A percentile compares a stretch with the other conserved stretches of the same genome.
Evolutionary conservation across 768 basidiomycete genomes (phyloP).

Genomic region (Calocera viscosa): DNA sequence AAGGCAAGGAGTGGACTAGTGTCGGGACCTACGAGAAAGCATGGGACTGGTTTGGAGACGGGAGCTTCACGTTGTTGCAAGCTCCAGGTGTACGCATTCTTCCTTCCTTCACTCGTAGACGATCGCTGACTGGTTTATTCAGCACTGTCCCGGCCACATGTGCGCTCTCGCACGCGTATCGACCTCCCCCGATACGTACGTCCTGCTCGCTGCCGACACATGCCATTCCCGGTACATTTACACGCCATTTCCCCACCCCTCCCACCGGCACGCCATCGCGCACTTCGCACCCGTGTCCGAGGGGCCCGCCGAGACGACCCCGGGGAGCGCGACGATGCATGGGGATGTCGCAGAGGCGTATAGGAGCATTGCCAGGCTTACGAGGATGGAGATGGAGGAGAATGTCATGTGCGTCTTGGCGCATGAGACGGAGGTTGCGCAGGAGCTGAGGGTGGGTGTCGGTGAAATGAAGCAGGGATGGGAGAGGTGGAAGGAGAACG

Average conservation of each 20-base stretch:
- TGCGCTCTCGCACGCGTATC: slow-evolving; percentile 19
- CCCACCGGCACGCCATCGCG: not conserved
- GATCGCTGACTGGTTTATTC: not conserved
- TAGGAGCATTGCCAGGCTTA: not conserved
- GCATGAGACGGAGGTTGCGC: slow-evolving; percentile 5
- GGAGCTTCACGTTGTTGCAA: slow-evolving; percentile 20
- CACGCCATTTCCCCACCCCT: not conserved
- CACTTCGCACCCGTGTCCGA: not conserved
- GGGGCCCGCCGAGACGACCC: not conserved
- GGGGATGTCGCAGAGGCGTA: not conserved
- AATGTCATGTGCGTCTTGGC: not conserved
- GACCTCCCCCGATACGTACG: slow-evolving; percentile 17
- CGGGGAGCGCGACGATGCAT: not conserved
- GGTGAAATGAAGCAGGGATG: not conserved
- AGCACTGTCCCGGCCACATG: slow-evolving; percentile 20
- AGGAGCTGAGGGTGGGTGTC: not conserved
- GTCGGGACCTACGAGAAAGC: slow-evolving; percentile 18
- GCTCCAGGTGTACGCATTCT: slow-evolving; percentile 19
- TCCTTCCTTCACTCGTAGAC: not conserved
- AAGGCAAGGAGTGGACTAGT: slow-evolving; percentile 13
- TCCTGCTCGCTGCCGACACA: slow-evolving; percentile 20
- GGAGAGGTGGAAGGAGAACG: not conserved
- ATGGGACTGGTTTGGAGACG: slow-evolving; percentile 21
- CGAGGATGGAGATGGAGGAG: slow-evolving; percentile 5
- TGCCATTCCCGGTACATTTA: slow-evolving; percentile 17